phyloP scores from a whole-genome alignment of 352 stramenopile genomes.

The Thalassiosira sp. region DNA sequence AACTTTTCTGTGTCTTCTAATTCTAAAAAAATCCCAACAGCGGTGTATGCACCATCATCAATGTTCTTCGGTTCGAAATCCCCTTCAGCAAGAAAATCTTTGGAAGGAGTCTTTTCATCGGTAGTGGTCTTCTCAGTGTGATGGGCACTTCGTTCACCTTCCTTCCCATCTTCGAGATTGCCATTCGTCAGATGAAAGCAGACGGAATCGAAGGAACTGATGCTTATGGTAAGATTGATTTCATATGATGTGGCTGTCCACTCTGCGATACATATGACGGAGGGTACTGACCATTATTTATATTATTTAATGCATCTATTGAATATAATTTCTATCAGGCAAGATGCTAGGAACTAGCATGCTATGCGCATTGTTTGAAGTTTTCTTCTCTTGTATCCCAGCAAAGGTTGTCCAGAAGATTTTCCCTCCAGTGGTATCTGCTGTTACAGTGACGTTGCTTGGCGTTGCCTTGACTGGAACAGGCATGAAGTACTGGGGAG shows the following conservation, averaged over 20 bases:
- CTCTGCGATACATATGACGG: too few relatives aligned
- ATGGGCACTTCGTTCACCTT: conserved; percentile 83
- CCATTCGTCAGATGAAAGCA: conserved; percentile 67
- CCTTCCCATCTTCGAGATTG: conserved; percentile 80
- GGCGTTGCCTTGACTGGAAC: conserved; percentile 71
- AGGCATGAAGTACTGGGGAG: conserved; percentile 83
- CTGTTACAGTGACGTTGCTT: conserved; percentile 79
- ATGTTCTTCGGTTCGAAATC: conserved; percentile 60
- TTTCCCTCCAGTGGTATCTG: conserved; percentile 75
- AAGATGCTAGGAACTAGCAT: conserved; percentile 78
- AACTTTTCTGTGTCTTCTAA: too few relatives aligned
- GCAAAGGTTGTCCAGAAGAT: conserved; percentile 55
- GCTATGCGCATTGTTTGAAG: conserved; percentile 67
- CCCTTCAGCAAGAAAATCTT: conserved; percentile 65
- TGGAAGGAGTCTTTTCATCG: conserved; percentile 54
- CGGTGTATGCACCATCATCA: conserved; percentile 73
- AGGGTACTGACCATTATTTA: too few relatives aligned
- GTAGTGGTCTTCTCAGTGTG: conserved; percentile 72
- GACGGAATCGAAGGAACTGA: conserved; percentile 54
- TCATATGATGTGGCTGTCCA: too few relatives aligned
- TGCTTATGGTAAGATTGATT: conserved; percentile 79
- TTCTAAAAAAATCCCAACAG: too few relatives aligned
- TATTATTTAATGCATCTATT: too few relatives aligned
- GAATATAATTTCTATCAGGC: too few relatives aligned
- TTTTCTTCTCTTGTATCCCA: conserved; percentile 61